Evolutionary conservation across 805 yeast species (phyloP).

Genomic region (Starmerella bacillaris): DNA sequence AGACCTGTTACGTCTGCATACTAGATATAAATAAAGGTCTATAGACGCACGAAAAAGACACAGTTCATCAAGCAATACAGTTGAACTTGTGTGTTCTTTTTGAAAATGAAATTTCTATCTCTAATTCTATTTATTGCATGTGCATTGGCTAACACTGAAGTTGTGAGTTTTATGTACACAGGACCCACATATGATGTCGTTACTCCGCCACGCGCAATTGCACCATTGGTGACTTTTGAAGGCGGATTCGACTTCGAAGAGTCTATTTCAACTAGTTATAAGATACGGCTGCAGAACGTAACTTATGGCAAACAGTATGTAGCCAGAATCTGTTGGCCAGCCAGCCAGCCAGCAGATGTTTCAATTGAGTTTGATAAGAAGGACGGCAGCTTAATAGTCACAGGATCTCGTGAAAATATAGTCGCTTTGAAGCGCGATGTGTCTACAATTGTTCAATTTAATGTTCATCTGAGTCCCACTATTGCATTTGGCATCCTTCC

Average conservation of each 20-base stretch:
- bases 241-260: background rate
- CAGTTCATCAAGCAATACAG: too few relatives aligned
- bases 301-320: conserved; percentile 16
- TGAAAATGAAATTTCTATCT: too few relatives aligned
- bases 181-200: background rate
- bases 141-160: conserved; percentile 2
- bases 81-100: too few relatives aligned
- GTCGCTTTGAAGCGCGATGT: conserved; percentile 1
- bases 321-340: conserved; percentile 24
- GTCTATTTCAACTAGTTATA: background rate
- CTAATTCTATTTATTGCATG: background rate
- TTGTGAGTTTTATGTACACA: background rate
- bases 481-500: conserved; percentile 7
- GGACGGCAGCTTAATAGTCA: conserved; percentile 1
- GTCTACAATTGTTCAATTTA: conserved; percentile 4
- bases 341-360: conserved; percentile 20
- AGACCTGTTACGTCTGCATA: too few relatives aligned
- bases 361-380: conserved; percentile 11
- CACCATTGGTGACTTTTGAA: background rate
- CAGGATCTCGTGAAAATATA: conserved; percentile 7
- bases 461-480: conserved; percentile 8
- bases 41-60: too few relatives aligned
- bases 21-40: too few relatives aligned
- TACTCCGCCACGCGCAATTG: background rate
- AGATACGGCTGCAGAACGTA: background rate